Percentiles rank a stretch among this genome's conserved stretches.
Evolutionary conservation across 768 basidiomycete genomes (phyloP).

Genomic region (Boletellus ananiceps): DNA sequence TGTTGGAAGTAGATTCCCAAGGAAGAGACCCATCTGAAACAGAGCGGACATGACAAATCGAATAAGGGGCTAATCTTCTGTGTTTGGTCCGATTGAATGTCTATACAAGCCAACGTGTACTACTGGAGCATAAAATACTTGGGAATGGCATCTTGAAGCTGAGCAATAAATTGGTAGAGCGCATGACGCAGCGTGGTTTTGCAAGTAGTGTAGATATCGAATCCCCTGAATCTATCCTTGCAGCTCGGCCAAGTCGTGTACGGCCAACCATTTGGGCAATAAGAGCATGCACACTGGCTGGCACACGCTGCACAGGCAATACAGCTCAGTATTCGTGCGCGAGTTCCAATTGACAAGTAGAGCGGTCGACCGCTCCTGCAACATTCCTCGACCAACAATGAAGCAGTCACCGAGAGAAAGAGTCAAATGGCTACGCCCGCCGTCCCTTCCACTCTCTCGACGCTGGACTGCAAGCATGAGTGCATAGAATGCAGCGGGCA

Average conservation of each 20-base stretch:
- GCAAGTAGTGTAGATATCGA: neutral
- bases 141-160: conserved; percentile 9
- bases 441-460: conserved; percentile 25
- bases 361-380: conserved; percentile 22
- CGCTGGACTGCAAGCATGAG: conserved; percentile 28
- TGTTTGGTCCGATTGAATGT: too few relatives aligned
- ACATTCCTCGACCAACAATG: conserved; percentile 29
- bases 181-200: neutral
- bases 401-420: conserved; percentile 28
- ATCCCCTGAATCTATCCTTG: neutral
- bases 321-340: neutral
- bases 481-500: conserved; percentile 39
- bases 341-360: conserved; percentile 14
- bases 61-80: neutral
- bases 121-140: conserved; percentile 4
- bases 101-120: too few relatives aligned
- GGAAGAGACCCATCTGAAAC: neutral
- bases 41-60: neutral
- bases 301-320: conserved; percentile 2
- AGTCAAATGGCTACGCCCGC: conserved; percentile 27
- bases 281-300: neutral
- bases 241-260: conserved; percentile 12
- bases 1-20: neutral
- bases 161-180: neutral
- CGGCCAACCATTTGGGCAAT: conserved; percentile 11